Percentiles rank a stretch among this genome's conserved stretches.
phyloP scores from a whole-genome alignment of 2,329 filamentous ascomycete genomes.

The Ophiostoma ulmi region DNA sequence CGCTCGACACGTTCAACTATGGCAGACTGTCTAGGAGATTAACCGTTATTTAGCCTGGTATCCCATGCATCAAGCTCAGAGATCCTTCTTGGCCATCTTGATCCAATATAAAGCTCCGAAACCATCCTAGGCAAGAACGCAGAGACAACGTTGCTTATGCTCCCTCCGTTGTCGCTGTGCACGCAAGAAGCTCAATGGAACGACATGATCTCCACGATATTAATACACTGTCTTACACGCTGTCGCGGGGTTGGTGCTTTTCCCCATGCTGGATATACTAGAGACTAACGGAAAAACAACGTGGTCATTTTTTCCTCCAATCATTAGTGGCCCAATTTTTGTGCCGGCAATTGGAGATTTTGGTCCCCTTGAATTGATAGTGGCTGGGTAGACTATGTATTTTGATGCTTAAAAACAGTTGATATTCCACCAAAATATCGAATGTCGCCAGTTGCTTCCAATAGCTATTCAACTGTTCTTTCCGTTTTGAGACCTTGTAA shows the following conservation, averaged over 20 bases:
- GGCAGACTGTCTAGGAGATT: too few species aligned
- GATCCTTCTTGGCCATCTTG: too few species aligned
- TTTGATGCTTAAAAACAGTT: not conserved
- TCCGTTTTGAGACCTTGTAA: not conserved
- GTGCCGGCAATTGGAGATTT: not conserved
- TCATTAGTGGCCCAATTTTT: conserved; percentile 1
- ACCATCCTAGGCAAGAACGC: too few species aligned
- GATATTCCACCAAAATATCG: not conserved
- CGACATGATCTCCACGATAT: not conserved
- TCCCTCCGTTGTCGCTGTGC: conserved; percentile 2
- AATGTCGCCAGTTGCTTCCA: not conserved
- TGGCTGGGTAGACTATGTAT: not conserved
- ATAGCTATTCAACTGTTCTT: not conserved
- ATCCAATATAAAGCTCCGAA: too few species aligned
- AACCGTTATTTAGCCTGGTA: too few species aligned
- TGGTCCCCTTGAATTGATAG: not conserved
- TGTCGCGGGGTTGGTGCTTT: not conserved
- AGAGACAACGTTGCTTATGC: not conserved
- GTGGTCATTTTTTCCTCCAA: conserved; percentile 23
- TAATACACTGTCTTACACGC: conserved; percentile 13
- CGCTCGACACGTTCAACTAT: too few species aligned
- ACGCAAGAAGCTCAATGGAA: not conserved
- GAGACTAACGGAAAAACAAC: conserved; percentile 1
- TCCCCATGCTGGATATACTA: not conserved
- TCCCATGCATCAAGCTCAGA: too few species aligned